Percentiles rank a stretch among this genome's conserved stretches.
phyloP scores from a whole-genome alignment of 2,329 filamentous ascomycete genomes.

The Alternaria sp. region DNA sequence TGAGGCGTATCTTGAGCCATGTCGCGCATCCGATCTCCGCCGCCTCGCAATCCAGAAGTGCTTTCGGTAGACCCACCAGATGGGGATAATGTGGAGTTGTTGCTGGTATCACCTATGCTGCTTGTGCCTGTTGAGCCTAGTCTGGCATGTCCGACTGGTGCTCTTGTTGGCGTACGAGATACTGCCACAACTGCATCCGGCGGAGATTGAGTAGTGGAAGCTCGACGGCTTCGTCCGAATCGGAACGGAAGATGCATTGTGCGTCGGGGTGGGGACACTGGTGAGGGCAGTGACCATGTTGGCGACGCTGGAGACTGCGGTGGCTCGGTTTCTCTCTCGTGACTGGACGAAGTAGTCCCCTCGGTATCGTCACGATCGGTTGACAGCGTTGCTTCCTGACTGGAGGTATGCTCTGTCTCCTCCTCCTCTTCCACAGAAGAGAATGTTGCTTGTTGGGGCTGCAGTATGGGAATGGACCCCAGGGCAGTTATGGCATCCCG shows the following conservation, averaged over 20 bases:
- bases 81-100: neutral
- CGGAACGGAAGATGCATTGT: constrained; percentile 33
- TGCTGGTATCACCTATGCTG: constrained; percentile 10
- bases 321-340: constrained; percentile 1
- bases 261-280: constrained; percentile 7
- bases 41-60: constrained; percentile 22
- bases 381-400: neutral
- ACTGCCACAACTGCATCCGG: constrained; percentile 14
- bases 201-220: neutral
- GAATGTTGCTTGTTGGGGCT: constrained; percentile 30
- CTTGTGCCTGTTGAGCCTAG: constrained; percentile 12
- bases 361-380: constrained; percentile 8
- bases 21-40: constrained; percentile 11
- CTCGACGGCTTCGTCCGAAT: constrained; percentile 9
- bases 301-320: constrained; percentile 2
- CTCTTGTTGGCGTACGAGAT: constrained; percentile 12
- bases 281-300: neutral
- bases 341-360: neutral
- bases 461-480: constrained; percentile 34
- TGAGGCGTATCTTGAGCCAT: constrained; percentile 14
- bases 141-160: constrained; percentile 1
- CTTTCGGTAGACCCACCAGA: constrained; percentile 16
- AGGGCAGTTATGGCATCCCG: constrained; percentile 37
- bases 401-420: constrained; percentile 1
- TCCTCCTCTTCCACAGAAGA: constrained; percentile 27